Base-by-base conservation (phyloP, 228 moss, liverwort and hornwort genomes). In the Sphagnum fallax region DNA sequence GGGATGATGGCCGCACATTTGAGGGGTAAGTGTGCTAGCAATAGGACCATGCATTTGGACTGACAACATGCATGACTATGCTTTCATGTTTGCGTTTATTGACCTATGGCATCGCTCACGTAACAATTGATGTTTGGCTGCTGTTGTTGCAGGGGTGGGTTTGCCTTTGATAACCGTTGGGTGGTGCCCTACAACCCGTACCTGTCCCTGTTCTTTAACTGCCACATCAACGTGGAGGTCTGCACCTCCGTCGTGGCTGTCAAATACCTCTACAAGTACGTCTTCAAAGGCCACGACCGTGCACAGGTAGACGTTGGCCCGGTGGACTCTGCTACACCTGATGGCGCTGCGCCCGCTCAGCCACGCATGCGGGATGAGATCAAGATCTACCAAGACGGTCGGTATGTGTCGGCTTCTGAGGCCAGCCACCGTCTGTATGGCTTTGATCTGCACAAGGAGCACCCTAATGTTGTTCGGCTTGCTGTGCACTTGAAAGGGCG, bases 401-500 rank as follows among this genome's bases (percentile, higher is more conserved):
- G 65, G 1, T 72, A 72, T 18, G 52, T 72, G 5, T 52, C 53
- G 6, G 15, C 65, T 4, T 13, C 8, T 4, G 52, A 72, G 62
- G 65, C 72, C 2, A 16, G 5, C 0, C 65, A 13, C 15, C 18
- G 53, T 1, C 12, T 65, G 5, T 64, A 64, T 48, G 10, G 49
- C 53, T 52, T 10, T 10, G 10, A 18, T 15, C n/a, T 65, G 10
- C 16, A 72, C 11, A 11, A 32, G 10, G 6, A 65, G 4, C 12
- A 6, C 15, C 72, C 52, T 0, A 49, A 11, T 10, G 47, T 72
- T 1, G 16, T 47, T 13, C 47, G 72, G 6, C 18, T 72, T 4
- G 48, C 48, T 2, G 10, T 72, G 8, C 72, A 72, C 16, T 16
- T 72, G 51, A 16, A 63, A 5, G 63, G 63, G n/a, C 65, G 65